Percentiles rank a stretch among this genome's conserved stretches.
These are phyloP conservation scores for Asterophora lycoperdoides DNA, from an alignment of 768 basidiomycete species.

Conservation along the genomic window DNA sequence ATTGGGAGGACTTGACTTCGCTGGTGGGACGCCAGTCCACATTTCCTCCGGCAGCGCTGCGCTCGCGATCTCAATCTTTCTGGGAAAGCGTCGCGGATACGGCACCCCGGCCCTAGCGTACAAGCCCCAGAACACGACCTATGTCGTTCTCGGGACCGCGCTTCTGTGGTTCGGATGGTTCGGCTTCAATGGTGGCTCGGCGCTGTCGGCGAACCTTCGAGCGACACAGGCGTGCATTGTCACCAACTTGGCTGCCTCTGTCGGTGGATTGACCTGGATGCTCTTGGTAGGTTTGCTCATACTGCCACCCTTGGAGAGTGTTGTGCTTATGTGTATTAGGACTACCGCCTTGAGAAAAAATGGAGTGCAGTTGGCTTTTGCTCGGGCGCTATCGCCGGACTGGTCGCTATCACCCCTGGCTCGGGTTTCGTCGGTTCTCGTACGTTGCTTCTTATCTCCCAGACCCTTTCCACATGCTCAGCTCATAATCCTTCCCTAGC, in stretches of 20 bases:
- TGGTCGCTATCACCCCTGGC: constrained; percentile 86
- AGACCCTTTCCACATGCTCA: background rate
- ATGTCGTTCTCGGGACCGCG: constrained; percentile 89
- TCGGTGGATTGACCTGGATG: constrained; percentile 93
- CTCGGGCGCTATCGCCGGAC: constrained; percentile 87
- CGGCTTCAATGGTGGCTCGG: constrained; percentile 92
- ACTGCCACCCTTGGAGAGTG: background rate
- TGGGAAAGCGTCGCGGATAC: constrained; percentile 88
- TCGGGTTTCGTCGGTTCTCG: constrained; percentile 79
- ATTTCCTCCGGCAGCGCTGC: constrained; percentile 92
- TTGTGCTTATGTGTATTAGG: constrained; percentile 34
- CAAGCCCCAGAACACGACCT: constrained; percentile 90
- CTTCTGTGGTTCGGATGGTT: constrained; percentile 98
- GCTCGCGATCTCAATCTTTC: constrained; percentile 84
- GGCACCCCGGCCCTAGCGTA: constrained; percentile 89
- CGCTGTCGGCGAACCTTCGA: constrained; percentile 83
- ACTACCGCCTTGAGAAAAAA: constrained; percentile 89
- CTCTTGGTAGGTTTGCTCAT: constrained; percentile 52
- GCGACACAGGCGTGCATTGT: constrained; percentile 88
- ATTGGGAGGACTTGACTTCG: constrained; percentile 86
- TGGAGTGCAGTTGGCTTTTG: constrained; percentile 96
- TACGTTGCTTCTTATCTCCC: constrained; percentile 28
- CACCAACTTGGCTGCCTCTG: constrained; percentile 87
- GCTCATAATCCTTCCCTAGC: constrained; percentile 32
- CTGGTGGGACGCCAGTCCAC: constrained; percentile 95